Conservation (phyloP, 2,329 filamentous ascomycete genomes). For the Pseudopithomyces chartarum region DNA sequence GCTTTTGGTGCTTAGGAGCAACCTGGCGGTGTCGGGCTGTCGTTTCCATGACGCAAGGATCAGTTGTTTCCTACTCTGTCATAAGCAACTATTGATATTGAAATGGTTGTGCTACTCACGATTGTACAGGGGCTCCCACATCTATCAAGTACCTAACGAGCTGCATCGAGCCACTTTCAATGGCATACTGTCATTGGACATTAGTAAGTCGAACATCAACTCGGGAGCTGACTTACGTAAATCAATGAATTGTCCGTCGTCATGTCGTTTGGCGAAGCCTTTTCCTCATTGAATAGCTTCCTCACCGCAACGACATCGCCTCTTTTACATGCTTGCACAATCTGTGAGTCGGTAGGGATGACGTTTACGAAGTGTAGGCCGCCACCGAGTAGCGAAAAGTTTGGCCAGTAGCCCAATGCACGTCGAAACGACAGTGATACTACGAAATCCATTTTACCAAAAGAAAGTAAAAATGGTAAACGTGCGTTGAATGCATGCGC, state of each 20-base stretch:
- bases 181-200: constrained; percentile 3
- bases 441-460: background rate
- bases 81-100: background rate
- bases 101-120: constrained; percentile 4
- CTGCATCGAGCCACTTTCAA: constrained; percentile 3
- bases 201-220: no score
- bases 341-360: background rate
- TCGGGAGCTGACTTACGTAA: background rate
- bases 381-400: background rate
- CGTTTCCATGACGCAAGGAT: background rate
- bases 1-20: background rate
- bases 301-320: constrained; percentile 9
- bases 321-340: constrained; percentile 7
- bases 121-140: background rate
- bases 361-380: constrained; percentile 2
- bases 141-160: constrained; percentile 4
- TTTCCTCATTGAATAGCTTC: background rate
- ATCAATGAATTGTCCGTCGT: background rate
- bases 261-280: constrained; percentile 10
- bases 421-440: background rate
- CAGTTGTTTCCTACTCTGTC: background rate
- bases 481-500: background rate
- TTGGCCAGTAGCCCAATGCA: background rate
- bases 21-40: constrained; percentile 7
- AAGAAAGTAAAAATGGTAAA: background rate